Percentiles rank a stretch among this genome's conserved stretches.
Conservation (phyloP, 352 stramenopile genomes). For the Globisporangium lucens region DNA sequence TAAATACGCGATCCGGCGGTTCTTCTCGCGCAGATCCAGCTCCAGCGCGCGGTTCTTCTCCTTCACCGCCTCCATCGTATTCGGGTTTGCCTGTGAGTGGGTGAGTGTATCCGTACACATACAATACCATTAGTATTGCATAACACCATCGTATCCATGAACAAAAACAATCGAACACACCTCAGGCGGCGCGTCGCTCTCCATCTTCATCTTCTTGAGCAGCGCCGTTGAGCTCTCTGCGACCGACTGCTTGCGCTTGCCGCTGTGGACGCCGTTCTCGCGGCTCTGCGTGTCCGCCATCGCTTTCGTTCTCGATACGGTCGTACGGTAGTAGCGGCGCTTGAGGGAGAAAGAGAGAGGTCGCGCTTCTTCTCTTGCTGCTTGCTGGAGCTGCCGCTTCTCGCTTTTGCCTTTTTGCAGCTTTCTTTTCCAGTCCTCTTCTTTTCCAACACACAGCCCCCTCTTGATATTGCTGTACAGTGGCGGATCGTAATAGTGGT, state of each 20-base stretch:
- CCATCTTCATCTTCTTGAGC: slow-evolving; percentile 68
- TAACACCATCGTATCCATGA: too few relatives aligned
- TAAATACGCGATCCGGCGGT: slow-evolving; percentile 69
- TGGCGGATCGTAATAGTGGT: background rate
- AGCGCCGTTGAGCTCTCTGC: background rate
- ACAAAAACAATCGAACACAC: slow-evolving; percentile 14
- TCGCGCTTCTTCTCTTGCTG: background rate
- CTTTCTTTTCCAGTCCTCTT: background rate
- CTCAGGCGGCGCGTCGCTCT: slow-evolving; percentile 54
- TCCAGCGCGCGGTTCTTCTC: slow-evolving; percentile 75
- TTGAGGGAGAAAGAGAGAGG: background rate
- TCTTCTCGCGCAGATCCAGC: slow-evolving; percentile 80
- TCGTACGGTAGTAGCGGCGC: background rate
- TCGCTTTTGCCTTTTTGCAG: background rate
- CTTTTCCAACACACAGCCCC: background rate
- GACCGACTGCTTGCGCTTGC: slow-evolving; percentile 13
- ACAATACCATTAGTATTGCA: background rate
- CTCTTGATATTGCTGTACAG: background rate
- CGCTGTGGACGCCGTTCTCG: slow-evolving; percentile 6
- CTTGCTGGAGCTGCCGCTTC: background rate
- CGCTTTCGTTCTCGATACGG: background rate
- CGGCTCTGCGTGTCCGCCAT: slow-evolving; percentile 17
- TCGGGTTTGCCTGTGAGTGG: slow-evolving; percentile 51
- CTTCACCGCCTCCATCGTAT: slow-evolving; percentile 68
- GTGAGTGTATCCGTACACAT: background rate